Evolutionary conservation across 257 asterid genomes (phyloP).

Genomic region (Scutellaria minor): DNA sequence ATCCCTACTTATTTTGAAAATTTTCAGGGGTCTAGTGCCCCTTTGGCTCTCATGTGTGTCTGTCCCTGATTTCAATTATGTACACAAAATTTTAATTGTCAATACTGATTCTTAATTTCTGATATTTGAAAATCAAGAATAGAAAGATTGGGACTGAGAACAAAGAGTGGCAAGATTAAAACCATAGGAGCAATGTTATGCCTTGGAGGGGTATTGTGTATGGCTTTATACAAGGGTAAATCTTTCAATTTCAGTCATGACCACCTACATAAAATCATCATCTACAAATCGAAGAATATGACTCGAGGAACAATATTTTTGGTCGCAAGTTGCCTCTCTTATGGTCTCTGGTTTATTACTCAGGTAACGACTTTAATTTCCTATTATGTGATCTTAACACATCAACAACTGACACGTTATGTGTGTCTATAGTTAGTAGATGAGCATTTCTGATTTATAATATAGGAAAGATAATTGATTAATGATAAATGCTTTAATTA

Average conservation of each 20-base stretch:
- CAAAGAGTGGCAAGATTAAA: constrained; percentile 48
- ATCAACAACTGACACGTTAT: too few relatives aligned
- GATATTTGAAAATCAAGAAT: constrained; percentile 35
- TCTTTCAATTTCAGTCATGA: constrained; percentile 36
- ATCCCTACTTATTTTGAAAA: too few relatives aligned
- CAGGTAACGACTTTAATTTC: constrained; percentile 46
- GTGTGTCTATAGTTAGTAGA: too few relatives aligned
- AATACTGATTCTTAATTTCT: not conserved
- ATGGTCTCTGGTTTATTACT: constrained; percentile 58
- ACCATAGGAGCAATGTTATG: constrained; percentile 54
- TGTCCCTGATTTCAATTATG: too few relatives aligned
- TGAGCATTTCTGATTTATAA: too few relatives aligned
- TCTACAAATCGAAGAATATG: constrained; percentile 22
- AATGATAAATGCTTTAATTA: not conserved
- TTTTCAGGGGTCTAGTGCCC: too few relatives aligned
- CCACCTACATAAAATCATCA: not conserved
- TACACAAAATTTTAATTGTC: too few relatives aligned
- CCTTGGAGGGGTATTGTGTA: constrained; percentile 56
- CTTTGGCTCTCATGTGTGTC: too few relatives aligned
- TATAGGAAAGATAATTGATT: too few relatives aligned
- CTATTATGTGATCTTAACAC: too few relatives aligned
- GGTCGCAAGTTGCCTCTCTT: constrained; percentile 48
- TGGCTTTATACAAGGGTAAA: constrained; percentile 58
- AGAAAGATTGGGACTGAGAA: constrained; percentile 45
- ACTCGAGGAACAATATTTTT: constrained; percentile 62